Conservation (phyloP, 2,329 filamentous ascomycete genomes). For the Cordyceps farinosa region DNA sequence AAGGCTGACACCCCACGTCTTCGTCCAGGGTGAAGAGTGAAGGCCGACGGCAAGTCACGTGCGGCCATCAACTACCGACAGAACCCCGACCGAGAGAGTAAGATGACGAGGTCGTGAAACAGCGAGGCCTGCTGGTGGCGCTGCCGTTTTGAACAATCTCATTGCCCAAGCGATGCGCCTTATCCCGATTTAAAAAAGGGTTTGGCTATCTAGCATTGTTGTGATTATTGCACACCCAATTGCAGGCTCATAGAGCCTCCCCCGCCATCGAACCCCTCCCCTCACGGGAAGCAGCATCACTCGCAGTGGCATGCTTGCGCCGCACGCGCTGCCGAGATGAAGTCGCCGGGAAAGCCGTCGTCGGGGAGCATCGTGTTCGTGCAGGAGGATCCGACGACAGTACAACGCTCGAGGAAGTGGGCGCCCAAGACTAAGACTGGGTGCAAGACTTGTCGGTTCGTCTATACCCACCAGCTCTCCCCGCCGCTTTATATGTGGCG, state of each 20-base stretch:
- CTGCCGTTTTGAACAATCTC: not conserved
- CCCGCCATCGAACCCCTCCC: not conserved
- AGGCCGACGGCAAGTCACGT: slow-evolving; percentile 6
- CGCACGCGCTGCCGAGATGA: not conserved
- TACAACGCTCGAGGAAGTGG: slow-evolving; percentile 10
- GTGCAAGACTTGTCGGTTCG: slow-evolving; percentile 16
- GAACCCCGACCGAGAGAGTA: not conserved
- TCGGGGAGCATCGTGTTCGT: slow-evolving; percentile 1
- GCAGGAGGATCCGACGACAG: slow-evolving; percentile 9
- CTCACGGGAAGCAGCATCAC: not conserved
- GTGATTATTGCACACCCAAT: not conserved
- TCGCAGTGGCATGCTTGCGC: not conserved
- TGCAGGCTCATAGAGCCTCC: not conserved
- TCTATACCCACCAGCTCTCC: not conserved
- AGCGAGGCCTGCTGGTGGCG: slow-evolving; percentile 1
- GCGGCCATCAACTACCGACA: not conserved
- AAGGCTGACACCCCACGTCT: not conserved
- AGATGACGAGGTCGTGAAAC: slow-evolving; percentile 2
- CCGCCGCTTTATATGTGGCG: not conserved
- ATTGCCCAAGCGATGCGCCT: not conserved
- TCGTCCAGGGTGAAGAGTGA: not conserved
- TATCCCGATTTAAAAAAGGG: not conserved
- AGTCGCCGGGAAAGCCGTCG: slow-evolving; percentile 1
- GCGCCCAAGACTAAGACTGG: slow-evolving; percentile 15
- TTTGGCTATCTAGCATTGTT: not conserved